A percentile compares a stretch with the other conserved stretches of the same genome.
phyloP scores from a whole-genome alignment of 768 basidiomycete genomes.

The Suillus weaverae region DNA sequence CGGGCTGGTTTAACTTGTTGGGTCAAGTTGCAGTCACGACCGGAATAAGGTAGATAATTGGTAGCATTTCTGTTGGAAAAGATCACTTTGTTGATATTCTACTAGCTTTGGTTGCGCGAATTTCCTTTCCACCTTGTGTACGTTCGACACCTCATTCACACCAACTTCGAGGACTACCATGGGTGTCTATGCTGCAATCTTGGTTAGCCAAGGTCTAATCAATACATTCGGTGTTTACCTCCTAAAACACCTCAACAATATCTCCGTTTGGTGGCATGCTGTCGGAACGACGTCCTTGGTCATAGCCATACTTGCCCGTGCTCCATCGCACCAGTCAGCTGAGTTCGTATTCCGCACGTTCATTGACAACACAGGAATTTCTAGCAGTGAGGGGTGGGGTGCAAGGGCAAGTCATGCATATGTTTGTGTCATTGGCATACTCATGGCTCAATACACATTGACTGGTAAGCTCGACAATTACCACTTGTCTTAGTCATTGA shows the following conservation, averaged over 20 bases:
- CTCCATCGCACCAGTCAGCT: constrained; percentile 67
- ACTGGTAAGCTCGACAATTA: constrained; percentile 44
- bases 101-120: constrained; percentile 64
- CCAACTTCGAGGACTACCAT: constrained; percentile 61
- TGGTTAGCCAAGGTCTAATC: constrained; percentile 65
- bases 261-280: constrained; percentile 76
- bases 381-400: constrained; percentile 55
- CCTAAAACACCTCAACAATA: constrained; percentile 66
- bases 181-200: constrained; percentile 68
- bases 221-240: constrained; percentile 75
- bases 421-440: constrained; percentile 67
- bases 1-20: constrained; percentile 73
- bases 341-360: constrained; percentile 71
- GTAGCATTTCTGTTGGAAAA: neutral
- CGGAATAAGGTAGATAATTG: constrained; percentile 54
- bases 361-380: constrained; percentile 63
- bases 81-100: neutral
- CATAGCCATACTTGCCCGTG: constrained; percentile 68
- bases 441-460: constrained; percentile 77
- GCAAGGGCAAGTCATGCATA: constrained; percentile 67
- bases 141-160: constrained; percentile 58
- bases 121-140: constrained; percentile 65
- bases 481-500: neutral
- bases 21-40: constrained; percentile 80
- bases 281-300: constrained; percentile 66